Evolutionary conservation across 139 green algal genomes (phyloP).

Genomic region (Microglena sp.): DNA sequence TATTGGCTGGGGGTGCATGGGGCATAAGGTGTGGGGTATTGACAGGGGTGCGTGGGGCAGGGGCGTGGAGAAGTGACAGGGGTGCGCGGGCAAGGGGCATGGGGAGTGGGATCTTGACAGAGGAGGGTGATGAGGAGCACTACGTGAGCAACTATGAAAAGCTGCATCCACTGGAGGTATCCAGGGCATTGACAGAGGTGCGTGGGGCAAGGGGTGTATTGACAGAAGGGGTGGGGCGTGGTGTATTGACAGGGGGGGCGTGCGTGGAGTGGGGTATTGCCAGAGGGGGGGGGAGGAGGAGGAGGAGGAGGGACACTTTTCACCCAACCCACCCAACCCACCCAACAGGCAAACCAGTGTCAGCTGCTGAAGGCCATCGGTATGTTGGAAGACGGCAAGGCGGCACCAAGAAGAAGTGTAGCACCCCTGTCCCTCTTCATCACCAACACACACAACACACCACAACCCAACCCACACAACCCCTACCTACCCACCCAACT

Average conservation of each 20-base stretch:
- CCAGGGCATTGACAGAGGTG: slow-evolving; percentile 11
- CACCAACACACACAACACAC: not conserved
- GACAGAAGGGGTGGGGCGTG: not conserved
- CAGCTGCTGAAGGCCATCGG: not conserved
- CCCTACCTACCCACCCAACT: not conserved
- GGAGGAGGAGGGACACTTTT: too few species aligned
- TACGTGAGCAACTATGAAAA: slow-evolving; percentile 47
- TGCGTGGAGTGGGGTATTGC: not conserved
- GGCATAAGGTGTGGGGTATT: not conserved
- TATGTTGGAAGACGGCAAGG: not conserved
- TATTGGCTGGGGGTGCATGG: not conserved
- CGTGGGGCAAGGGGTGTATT: not conserved
- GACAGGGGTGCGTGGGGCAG: not conserved
- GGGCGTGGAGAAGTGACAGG: not conserved
- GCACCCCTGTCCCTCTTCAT: not conserved
- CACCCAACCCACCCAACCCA: not conserved
- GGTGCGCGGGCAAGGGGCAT: not conserved
- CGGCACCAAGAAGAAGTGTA: not conserved
- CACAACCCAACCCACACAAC: not conserved
- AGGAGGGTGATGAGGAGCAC: slow-evolving; percentile 27
- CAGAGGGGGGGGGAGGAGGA: too few species aligned
- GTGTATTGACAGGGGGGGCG: not conserved
- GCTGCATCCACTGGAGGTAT: slow-evolving; percentile 14
- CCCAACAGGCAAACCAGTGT: not conserved
- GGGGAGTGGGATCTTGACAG: too few species aligned